Evolutionary conservation across 192 early-diverging fungal genomes (phyloP).

Genomic region (Coemansia javaensis): DNA sequence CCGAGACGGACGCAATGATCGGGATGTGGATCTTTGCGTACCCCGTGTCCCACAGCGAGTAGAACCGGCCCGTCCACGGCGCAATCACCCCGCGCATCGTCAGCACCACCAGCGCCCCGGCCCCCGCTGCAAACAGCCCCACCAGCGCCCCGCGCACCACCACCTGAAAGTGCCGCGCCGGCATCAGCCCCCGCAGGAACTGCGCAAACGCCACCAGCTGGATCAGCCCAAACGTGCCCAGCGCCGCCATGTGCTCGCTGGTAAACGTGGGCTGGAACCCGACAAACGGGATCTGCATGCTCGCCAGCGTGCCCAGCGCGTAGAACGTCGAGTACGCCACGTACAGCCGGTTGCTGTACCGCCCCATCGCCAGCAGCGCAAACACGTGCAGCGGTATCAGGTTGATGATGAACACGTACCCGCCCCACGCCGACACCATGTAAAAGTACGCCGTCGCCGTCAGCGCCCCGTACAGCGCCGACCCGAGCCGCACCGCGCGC

Average conservation of each 20-base stretch:
- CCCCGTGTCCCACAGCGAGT: constrained; percentile 99
- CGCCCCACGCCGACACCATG: constrained; percentile 99
- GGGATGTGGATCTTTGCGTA: constrained; percentile 99
- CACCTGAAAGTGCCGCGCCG: constrained; percentile 78
- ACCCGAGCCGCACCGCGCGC: constrained; percentile 91
- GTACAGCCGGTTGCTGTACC: constrained; percentile 89
- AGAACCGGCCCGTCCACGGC: constrained; percentile 98
- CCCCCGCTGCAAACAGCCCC: constrained; percentile 45
- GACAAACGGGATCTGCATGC: constrained; percentile 99
- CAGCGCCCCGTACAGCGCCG: constrained; percentile 78
- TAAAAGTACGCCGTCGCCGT: constrained; percentile 97
- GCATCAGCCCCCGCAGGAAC: constrained; percentile 71
- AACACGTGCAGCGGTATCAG: constrained; percentile 96
- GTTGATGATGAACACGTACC: constrained; percentile 99
- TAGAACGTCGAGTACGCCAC: constrained; percentile 99
- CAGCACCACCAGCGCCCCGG: constrained; percentile 64
- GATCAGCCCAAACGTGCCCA: constrained; percentile 93
- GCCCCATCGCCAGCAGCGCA: constrained; percentile 91
- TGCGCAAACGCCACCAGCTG: constrained; percentile 94
- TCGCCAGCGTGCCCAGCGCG: constrained; percentile 88
- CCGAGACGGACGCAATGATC: constrained; percentile 99
- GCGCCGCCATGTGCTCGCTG: constrained; percentile 98
- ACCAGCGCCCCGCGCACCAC: constrained; percentile 69
- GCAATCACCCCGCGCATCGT: constrained; percentile 85
- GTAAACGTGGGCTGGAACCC: constrained; percentile 97